Evolutionary conservation across 805 yeast species (phyloP).

Genomic region (Kluyveromyces dobzhanskii): DNA sequence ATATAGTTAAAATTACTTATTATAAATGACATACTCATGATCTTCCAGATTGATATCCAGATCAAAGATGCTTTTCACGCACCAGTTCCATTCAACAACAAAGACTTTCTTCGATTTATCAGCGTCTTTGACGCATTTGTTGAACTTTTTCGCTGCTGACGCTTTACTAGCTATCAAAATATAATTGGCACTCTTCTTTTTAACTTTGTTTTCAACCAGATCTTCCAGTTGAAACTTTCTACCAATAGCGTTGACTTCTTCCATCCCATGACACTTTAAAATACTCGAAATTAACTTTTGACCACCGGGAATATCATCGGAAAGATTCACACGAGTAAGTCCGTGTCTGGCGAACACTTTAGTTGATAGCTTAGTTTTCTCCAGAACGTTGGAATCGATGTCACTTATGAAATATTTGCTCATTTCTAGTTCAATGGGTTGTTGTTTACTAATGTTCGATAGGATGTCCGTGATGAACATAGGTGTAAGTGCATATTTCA

Average conservation of each 20-base stretch:
- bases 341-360: slow-evolving; percentile 23
- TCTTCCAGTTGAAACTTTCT: slow-evolving; percentile 15
- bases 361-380: slow-evolving; percentile 11
- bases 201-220: slow-evolving; percentile 8
- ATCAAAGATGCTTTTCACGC: slow-evolving; percentile 22
- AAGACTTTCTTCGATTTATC: slow-evolving; percentile 9
- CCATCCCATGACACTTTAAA: slow-evolving; percentile 22
- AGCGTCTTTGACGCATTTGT: slow-evolving; percentile 9
- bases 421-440: slow-evolving; percentile 16
- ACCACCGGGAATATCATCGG: slow-evolving; percentile 25
- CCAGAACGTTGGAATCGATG: slow-evolving; percentile 19
- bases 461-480: slow-evolving; percentile 41
- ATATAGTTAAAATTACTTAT: not conserved
- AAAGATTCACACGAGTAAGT: slow-evolving; percentile 16
- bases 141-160: slow-evolving; percentile 23
- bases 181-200: slow-evolving; percentile 12
- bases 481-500: slow-evolving; percentile 47
- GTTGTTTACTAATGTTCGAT: slow-evolving; percentile 18
- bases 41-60: slow-evolving; percentile 12
- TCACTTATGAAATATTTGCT: slow-evolving; percentile 29
- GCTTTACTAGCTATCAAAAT: slow-evolving; percentile 23
- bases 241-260: slow-evolving; percentile 14
- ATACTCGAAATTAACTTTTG: slow-evolving; percentile 18
- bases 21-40: slow-evolving; percentile 8
- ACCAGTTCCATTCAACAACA: slow-evolving; percentile 30